Evolutionary conservation across 495 filamentous ascomycete species (phyloP).

Genomic region (Parathielavia appendiculata): DNA sequence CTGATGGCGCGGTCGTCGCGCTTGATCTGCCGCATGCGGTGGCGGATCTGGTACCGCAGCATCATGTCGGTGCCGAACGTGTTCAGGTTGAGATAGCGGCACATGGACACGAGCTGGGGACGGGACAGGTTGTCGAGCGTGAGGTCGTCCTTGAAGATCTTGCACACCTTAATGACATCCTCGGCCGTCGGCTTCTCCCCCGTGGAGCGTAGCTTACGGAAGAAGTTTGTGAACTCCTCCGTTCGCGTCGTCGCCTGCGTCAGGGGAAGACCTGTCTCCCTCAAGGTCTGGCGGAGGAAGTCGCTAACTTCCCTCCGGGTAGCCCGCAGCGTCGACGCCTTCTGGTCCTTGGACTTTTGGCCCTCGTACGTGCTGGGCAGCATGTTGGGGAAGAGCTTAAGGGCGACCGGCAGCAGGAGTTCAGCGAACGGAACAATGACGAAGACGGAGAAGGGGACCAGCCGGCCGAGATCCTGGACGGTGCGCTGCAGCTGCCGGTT

Average conservation of each 20-base stretch:
- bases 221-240: slow-evolving; percentile 96
- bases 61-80: slow-evolving; percentile 94
- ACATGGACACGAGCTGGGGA: slow-evolving; percentile 94
- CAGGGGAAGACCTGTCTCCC: slow-evolving; percentile 86
- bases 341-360: slow-evolving; percentile 80
- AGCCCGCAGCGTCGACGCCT: slow-evolving; percentile 73
- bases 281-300: slow-evolving; percentile 84
- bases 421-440: slow-evolving; percentile 96
- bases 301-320: slow-evolving; percentile 91
- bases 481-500: slow-evolving; percentile 88
- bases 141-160: slow-evolving; percentile 97
- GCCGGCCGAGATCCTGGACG: slow-evolving; percentile 83
- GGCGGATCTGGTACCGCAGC: slow-evolving; percentile 95
- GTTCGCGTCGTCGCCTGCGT: slow-evolving; percentile 79
- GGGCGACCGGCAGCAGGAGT: slow-evolving; percentile 83
- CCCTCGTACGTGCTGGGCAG: slow-evolving; percentile 96
- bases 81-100: slow-evolving; percentile 96
- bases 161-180: slow-evolving; percentile 98
- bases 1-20: slow-evolving; percentile 91
- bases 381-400: slow-evolving; percentile 93
- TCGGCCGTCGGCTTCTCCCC: slow-evolving; percentile 81
- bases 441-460: slow-evolving; percentile 96
- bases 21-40: slow-evolving; percentile 99
- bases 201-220: slow-evolving; percentile 89
- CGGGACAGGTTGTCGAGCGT: slow-evolving; percentile 96